Evolutionary conservation across 169 alveolate species (phyloP), one percentile per base, ranked within the genome.

Genomic region (Eimeria sp.): DNA sequence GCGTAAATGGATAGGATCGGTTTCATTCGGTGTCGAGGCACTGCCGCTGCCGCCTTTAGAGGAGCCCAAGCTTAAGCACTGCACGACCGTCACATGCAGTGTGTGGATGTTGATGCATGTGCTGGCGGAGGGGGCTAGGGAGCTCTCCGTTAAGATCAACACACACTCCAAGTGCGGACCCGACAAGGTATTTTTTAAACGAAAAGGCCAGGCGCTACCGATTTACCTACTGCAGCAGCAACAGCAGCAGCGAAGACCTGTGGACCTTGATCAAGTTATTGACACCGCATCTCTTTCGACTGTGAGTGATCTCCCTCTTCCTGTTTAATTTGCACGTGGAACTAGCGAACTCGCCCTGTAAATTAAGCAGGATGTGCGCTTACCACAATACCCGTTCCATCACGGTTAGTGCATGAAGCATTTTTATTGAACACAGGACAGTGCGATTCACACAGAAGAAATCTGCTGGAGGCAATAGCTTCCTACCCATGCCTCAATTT

Each of bases 21-120:
- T 86, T 22, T 11, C 92, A 34, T 86, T 86, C 34, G 96, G 88
- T 30, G 78, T 45, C 34, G 92, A 80, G n/a, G 73, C 86, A 40
- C 75, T 45, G 58, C 89, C 93, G 78, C 88, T 72, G 9, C 47
- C 88, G 57, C 96, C 89, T 27, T 89, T 65, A 65, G 86, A 67
- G 45, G 95, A 88, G 67, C 96, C 96, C 27, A 45, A n/a, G 88
- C 25, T 93, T 49, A 87, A 45, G 65, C 96, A 93, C 67, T 93
- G 96, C 93, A 65, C 54, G 25, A 93, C 96, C 11, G 49, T 65
- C 51, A 72, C 89, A n/a, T 93, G 96, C 78, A 88, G 96, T 45
- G 93, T 93, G 51, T 93, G 96, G 96, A 93, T 75, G 63, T 67
- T 93, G 57, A 34, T 93, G 75, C 96, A 93, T 70, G 30, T 93